Percentiles rank a stretch among this genome's conserved stretches.
These are phyloP conservation scores for Calvatia gigantea DNA, from an alignment of 768 basidiomycete genomes.

Conservation along the genomic window DNA sequence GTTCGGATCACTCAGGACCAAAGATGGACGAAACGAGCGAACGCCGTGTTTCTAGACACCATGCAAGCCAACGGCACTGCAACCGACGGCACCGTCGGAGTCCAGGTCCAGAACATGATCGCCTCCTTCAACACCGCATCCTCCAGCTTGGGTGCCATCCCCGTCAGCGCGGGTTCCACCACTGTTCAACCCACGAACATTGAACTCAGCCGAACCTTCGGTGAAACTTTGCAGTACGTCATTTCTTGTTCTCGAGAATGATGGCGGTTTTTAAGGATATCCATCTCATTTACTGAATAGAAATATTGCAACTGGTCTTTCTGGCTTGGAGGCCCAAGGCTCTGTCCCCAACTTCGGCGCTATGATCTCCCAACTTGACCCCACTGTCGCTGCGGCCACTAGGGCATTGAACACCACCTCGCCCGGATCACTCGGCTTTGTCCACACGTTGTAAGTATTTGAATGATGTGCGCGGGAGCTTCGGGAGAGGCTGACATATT, in stretches of 20 bases:
- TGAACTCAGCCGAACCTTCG: constrained; percentile 28
- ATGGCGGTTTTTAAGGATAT: not conserved
- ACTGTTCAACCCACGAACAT: constrained; percentile 30
- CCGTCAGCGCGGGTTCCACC: constrained; percentile 29
- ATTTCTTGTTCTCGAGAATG: not conserved
- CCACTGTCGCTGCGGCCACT: constrained; percentile 21
- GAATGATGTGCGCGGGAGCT: no score
- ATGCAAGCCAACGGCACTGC: constrained; percentile 27
- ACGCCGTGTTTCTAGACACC: constrained; percentile 17
- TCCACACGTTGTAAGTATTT: constrained; percentile 26
- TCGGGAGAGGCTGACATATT: not conserved
- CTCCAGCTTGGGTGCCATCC: constrained; percentile 18
- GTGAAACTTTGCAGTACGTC: constrained; percentile 28
- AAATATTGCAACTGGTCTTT: constrained; percentile 25
- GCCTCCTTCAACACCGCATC: constrained; percentile 23
- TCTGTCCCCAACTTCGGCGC: constrained; percentile 24
- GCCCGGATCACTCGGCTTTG: constrained; percentile 22
- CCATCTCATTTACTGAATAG: constrained; percentile 15
- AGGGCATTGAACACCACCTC: constrained; percentile 28
- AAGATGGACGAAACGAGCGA: not conserved
- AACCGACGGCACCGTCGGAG: constrained; percentile 25
- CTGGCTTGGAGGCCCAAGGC: constrained; percentile 23
- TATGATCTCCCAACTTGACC: constrained; percentile 26
- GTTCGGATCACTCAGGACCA: not conserved
- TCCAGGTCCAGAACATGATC: constrained; percentile 23